Percentiles rank a stretch among this genome's conserved stretches.
Conservation (phyloP, 352 stramenopile species). For the Globisporangium ultimum region DNA sequence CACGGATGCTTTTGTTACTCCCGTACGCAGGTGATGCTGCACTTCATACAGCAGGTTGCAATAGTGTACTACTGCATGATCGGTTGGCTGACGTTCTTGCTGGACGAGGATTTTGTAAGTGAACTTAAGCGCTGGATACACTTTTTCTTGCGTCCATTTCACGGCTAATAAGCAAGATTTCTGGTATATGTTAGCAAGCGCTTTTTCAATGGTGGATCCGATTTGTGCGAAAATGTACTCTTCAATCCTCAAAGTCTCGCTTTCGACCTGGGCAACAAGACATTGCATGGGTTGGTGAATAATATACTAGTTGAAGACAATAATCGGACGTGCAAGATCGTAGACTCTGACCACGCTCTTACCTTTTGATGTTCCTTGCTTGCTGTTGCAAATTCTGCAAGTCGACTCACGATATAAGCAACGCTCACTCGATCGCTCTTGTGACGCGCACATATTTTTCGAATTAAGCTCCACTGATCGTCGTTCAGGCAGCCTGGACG, state of each 20-base stretch:
- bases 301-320: no score
- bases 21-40: not conserved
- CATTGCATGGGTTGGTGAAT: no score
- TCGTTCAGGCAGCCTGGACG: conserved; percentile 4
- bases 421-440: not conserved
- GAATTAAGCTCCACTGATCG: conserved; percentile 2
- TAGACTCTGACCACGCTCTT: no score
- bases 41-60: not conserved
- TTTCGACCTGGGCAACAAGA: no score
- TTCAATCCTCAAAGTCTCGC: not conserved
- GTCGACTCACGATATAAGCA: not conserved
- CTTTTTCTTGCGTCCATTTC: not conserved
- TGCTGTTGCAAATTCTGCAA: not conserved
- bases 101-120: not conserved
- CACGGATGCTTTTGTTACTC: not conserved
- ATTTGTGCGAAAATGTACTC: not conserved
- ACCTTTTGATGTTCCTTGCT: not conserved
- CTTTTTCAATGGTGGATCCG: not conserved
- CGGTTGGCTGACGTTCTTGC: not conserved
- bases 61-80: not conserved
- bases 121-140: conserved; percentile 1
- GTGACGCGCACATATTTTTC: not conserved
- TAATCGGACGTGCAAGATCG: no score
- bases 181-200: not conserved
- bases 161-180: not conserved